A percentile compares a stretch with the other conserved stretches of the same genome.
These are phyloP conservation scores for Perkinsus olseni DNA, from an alignment of 169 alveolate species.

Conservation along the genomic window DNA sequence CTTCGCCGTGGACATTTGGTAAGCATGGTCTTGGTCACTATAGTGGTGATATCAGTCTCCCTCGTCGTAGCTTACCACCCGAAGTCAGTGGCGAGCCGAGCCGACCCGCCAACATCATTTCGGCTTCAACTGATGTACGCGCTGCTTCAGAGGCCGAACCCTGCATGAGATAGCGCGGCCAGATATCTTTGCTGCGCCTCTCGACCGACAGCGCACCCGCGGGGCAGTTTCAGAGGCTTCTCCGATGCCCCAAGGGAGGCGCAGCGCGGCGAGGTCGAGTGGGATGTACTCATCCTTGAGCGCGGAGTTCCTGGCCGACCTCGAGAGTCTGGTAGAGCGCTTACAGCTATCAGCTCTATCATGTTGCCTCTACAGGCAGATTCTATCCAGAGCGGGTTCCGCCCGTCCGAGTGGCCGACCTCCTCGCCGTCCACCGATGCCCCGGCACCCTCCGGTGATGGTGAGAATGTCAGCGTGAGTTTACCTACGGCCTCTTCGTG, in stretches of 20 bases:
- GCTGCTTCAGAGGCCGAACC: background rate
- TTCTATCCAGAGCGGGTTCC: background rate
- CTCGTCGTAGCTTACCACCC: background rate
- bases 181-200: background rate
- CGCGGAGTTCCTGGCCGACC: constrained; percentile 2
- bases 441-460: background rate
- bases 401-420: background rate
- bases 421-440: background rate
- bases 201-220: background rate
- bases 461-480: background rate
- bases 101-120: background rate
- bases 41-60: background rate
- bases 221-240: background rate
- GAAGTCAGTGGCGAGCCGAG: background rate
- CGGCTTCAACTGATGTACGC: background rate
- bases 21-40: background rate
- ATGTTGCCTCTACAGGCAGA: background rate
- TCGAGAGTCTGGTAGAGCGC: background rate
- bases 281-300: background rate
- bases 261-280: background rate
- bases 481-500: background rate
- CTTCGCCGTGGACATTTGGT: background rate
- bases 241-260: background rate
- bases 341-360: background rate
- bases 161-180: background rate